A percentile compares a stretch with the other conserved stretches of the same genome.
phyloP scores from a whole-genome alignment of 2,329 filamentous ascomycete species.

The Colletotrichum sidae region DNA sequence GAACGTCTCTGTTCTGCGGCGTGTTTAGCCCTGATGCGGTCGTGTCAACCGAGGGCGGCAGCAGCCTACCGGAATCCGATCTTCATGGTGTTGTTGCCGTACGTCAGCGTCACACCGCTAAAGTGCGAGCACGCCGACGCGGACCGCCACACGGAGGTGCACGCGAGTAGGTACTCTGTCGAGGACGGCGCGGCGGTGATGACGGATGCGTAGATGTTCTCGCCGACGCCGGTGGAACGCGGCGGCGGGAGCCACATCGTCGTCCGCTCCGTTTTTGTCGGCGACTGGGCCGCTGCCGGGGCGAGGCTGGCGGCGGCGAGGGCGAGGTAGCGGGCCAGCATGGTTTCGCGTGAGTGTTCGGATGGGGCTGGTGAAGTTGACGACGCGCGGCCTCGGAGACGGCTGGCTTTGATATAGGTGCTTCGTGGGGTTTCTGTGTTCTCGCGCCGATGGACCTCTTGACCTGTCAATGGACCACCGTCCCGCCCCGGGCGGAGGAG shows the following conservation, averaged over 20 bases:
- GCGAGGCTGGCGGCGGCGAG: background rate
- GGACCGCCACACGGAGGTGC: conserved; percentile 24
- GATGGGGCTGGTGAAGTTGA: background rate
- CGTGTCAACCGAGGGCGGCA: background rate
- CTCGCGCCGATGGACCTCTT: background rate
- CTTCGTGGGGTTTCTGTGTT: no score
- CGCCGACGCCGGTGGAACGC: conserved; percentile 15
- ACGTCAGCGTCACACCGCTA: conserved; percentile 31
- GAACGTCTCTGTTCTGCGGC: conserved; percentile 17
- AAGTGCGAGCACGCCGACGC: conserved; percentile 28
- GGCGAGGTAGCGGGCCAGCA: background rate
- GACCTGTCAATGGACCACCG: background rate
- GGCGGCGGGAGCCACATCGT: conserved; percentile 34
- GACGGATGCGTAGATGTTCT: conserved; percentile 32
- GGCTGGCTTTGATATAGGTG: no score
- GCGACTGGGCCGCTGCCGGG: conserved; percentile 19
- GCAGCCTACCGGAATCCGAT: conserved; percentile 16
- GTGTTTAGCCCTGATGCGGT: background rate
- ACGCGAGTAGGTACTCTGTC: conserved; percentile 27
- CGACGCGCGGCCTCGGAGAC: background rate
- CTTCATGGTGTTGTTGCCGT: conserved; percentile 23
- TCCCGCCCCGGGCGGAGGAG: conserved; percentile 8
- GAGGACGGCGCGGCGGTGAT: conserved; percentile 34
- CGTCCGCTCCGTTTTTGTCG: conserved; percentile 21
- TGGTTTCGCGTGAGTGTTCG: background rate